Evolutionary conservation across 164 flowering plant genomes (phyloP).

Genomic region (Berberis thunbergii): DNA sequence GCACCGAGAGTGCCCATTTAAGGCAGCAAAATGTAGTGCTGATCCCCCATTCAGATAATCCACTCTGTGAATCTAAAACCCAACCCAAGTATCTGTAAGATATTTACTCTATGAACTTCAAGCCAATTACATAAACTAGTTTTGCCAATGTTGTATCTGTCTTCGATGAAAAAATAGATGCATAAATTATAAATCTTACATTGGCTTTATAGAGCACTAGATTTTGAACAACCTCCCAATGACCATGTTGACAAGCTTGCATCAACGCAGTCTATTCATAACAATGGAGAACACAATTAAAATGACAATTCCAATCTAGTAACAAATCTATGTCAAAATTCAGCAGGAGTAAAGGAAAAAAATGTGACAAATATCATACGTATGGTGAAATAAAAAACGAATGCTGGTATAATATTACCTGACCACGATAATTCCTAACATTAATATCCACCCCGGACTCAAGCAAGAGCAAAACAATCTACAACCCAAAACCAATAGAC

Average conservation of each 20-base stretch:
- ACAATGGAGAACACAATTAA: not conserved
- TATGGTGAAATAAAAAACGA: too few species aligned
- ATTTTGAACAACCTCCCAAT: slow-evolving; percentile 95
- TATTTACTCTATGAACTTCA: slow-evolving; percentile 2
- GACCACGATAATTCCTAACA: slow-evolving; percentile 91
- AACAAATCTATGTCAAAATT: too few species aligned
- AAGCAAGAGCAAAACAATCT: slow-evolving; percentile 82
- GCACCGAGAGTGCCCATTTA: slow-evolving; percentile 87
- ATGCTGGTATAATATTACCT: slow-evolving; percentile 30
- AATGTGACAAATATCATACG: too few species aligned
- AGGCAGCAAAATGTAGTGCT: slow-evolving; percentile 89
- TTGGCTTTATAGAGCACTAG: slow-evolving; percentile 71
- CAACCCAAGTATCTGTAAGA: slow-evolving; percentile 9
- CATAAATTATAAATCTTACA: slow-evolving; percentile 32
- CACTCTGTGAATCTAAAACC: slow-evolving; percentile 65
- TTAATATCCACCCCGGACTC: slow-evolving; percentile 89
- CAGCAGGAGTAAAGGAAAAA: too few species aligned
- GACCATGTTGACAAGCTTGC: slow-evolving; percentile 99
- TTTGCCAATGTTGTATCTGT: not conserved
- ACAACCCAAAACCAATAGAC: slow-evolving; percentile 2
- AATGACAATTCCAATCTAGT: too few species aligned
- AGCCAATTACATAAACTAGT: not conserved
- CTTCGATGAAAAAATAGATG: not conserved
- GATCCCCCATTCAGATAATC: slow-evolving; percentile 94
- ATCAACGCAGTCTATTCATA: slow-evolving; percentile 82